phyloP scores from a whole-genome alignment of 495 filamentous ascomycete species.

The Lasiosphaeria ovina region DNA sequence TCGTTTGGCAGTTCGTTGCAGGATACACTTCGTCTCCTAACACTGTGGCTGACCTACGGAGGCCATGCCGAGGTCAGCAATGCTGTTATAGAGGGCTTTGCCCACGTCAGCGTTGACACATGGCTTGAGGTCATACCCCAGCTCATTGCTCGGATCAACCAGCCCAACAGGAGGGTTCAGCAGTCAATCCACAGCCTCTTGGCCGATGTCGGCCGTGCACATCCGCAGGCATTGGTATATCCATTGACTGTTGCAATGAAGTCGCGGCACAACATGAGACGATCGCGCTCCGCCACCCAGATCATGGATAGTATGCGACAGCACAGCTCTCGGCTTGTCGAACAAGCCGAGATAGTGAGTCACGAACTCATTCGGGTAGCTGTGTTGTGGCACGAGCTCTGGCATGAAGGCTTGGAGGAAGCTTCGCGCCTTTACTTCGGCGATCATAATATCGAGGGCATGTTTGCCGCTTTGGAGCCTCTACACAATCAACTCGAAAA shows the following conservation, averaged over 20 bases:
- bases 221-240: conserved; percentile 98
- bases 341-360: conserved; percentile 92
- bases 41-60: conserved; percentile 94
- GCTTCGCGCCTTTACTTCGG: conserved; percentile 90
- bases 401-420: conserved; percentile 99
- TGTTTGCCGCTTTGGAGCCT: conserved; percentile 87
- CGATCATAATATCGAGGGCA: conserved; percentile 93
- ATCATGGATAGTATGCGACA: conserved; percentile 99
- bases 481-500: conserved; percentile 86
- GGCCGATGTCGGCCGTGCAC: conserved; percentile 84
- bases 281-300: conserved; percentile 77
- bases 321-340: conserved; percentile 89
- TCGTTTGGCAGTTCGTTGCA: conserved; percentile 90
- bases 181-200: conserved; percentile 87
- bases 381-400: conserved; percentile 96
- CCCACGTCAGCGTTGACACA: conserved; percentile 88
- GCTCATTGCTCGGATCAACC: conserved; percentile 94
- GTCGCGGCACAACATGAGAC: conserved; percentile 68
- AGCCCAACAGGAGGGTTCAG: conserved; percentile 81
- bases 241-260: conserved; percentile 99
- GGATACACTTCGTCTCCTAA: conserved; percentile 88
- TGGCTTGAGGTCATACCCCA: conserved; percentile 99
- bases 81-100: conserved; percentile 84
- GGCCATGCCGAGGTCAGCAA: conserved; percentile 82
- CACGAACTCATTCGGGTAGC: conserved; percentile 94